A percentile compares a stretch with the other conserved stretches of the same genome.
phyloP scores from a whole-genome alignment of 2,329 filamentous ascomycete species.

The Curvularia verruculosa region DNA sequence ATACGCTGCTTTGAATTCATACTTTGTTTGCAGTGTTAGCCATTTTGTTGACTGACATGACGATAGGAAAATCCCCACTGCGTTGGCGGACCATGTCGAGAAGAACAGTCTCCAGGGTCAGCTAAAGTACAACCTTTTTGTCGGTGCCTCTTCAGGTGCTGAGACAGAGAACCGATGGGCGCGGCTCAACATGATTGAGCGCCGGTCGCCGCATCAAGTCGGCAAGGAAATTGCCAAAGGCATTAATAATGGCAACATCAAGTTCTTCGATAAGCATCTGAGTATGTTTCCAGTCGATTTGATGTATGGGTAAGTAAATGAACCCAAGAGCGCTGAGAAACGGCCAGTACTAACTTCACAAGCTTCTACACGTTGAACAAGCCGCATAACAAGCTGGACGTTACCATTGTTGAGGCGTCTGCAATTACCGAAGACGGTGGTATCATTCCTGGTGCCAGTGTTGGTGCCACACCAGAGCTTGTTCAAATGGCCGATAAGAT shows the following conservation, averaged over 20 bases:
- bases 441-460: constrained; percentile 84
- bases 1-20: neutral
- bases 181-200: constrained; percentile 86
- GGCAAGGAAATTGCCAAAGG: constrained; percentile 89
- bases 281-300: constrained; percentile 91
- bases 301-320: constrained; percentile 65
- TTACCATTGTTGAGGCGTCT: constrained; percentile 83
- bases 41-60: constrained; percentile 5
- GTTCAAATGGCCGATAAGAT: constrained; percentile 92
- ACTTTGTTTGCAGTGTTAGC: neutral
- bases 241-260: constrained; percentile 85
- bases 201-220: constrained; percentile 83
- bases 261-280: constrained; percentile 93
- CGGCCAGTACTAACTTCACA: constrained; percentile 8
- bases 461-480: constrained; percentile 83
- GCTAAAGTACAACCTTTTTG: constrained; percentile 85
- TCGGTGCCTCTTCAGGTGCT: constrained; percentile 85
- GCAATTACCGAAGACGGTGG: constrained; percentile 89
- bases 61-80: constrained; percentile 77
- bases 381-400: constrained; percentile 75
- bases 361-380: constrained; percentile 85
- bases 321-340: neutral
- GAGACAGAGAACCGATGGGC: constrained; percentile 95
- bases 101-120: constrained; percentile 79
- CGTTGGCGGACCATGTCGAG: constrained; percentile 87